Base-by-base conservation (phyloP, 768 basidiomycete genomes). In the Lactarius trivialis region DNA sequence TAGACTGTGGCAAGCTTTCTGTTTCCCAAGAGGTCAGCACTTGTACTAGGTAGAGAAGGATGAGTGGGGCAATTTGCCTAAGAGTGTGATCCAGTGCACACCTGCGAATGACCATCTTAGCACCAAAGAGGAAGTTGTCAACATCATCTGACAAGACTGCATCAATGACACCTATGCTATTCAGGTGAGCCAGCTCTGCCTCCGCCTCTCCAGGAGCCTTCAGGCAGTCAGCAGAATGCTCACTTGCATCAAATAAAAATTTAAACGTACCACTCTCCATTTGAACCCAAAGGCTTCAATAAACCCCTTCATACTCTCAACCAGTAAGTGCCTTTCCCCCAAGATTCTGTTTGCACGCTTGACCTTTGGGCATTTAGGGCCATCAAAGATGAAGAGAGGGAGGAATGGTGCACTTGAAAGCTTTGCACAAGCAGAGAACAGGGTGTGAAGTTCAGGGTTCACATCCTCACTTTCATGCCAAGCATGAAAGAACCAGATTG, bases 161-260 rank as follows among this genome's bases (percentile, higher is more conserved):
- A 70, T 98, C 95, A 59, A 98, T 89, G 56, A 89, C 73, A 2
- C 92, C 92, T 49, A 86, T 82, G 5, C 81, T 77, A 68, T 93
- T 94, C 56, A 97, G 78, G 65, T 90, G 86, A 0, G 94, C 94
- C 3, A 97, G 78, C 70, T 96, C 94, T 0, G 94, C 94, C 72
- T 98, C 95, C 0, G 95, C 95, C 74, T 97, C 95, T 15, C 92
- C 93, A 7, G 94, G 94, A 17, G 93, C 94, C 86, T 86, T 71
- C 70, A 41, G 63, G 72, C 7, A 28, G 65, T 68, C 17, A 71
- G 63, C 49, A 71, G 64, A 41, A 70, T 67, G 21, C 11, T 3
- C 4, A 11, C 39, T n/a, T n/a, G 7, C 3, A 4, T n/a, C 14
- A 24, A 33, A 9, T 7, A 39, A 43, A 17, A 5, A 34, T 19